phyloP scores from a whole-genome alignment of 352 stramenopile species.

The Phytophthora ramorum region DNA sequence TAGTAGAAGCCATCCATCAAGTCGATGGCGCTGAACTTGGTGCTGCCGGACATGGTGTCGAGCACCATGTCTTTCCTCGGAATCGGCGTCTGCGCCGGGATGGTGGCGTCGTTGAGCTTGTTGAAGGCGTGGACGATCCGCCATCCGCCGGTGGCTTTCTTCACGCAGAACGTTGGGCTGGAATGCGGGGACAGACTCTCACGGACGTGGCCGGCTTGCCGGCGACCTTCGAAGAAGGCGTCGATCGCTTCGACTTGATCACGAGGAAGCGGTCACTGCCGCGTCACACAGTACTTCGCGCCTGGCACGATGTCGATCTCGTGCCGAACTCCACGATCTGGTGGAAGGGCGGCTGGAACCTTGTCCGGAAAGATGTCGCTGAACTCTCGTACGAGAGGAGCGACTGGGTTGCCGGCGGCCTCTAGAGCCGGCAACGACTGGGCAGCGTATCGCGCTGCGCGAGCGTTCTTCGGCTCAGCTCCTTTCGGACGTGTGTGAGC shows the following conservation, averaged over 20 bases:
- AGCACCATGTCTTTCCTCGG: constrained; percentile 37
- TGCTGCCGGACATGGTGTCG: too few relatives aligned
- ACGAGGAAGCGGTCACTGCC: constrained; percentile 31
- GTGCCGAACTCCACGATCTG: constrained; percentile 25
- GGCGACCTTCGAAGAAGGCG: constrained; percentile 23
- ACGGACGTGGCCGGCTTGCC: constrained; percentile 10
- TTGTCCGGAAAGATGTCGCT: constrained; percentile 35
- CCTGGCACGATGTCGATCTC: constrained; percentile 36
- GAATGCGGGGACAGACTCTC: constrained; percentile 28
- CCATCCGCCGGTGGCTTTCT: constrained; percentile 32
- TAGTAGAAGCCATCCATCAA: constrained; percentile 39
- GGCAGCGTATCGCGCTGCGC: constrained; percentile 20
- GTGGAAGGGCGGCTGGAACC: constrained; percentile 16
- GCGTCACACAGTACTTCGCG: too few relatives aligned
- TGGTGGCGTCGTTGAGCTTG: constrained; percentile 39
- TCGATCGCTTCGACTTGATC: constrained; percentile 35
- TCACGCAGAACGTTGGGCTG: constrained; percentile 33
- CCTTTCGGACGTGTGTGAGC: constrained; percentile 4
- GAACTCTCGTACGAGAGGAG: constrained; percentile 12
- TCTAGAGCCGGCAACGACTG: not conserved
- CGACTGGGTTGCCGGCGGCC: too few relatives aligned
- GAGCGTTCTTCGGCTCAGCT: constrained; percentile 14
- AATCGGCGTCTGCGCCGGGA: constrained; percentile 41
- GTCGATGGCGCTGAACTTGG: too few relatives aligned
- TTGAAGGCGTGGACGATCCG: constrained; percentile 46